These are phyloP conservation scores for Pythium graminicola DNA, from an alignment of 352 stramenopile genomes.

Conservation along the genomic window DNA sequence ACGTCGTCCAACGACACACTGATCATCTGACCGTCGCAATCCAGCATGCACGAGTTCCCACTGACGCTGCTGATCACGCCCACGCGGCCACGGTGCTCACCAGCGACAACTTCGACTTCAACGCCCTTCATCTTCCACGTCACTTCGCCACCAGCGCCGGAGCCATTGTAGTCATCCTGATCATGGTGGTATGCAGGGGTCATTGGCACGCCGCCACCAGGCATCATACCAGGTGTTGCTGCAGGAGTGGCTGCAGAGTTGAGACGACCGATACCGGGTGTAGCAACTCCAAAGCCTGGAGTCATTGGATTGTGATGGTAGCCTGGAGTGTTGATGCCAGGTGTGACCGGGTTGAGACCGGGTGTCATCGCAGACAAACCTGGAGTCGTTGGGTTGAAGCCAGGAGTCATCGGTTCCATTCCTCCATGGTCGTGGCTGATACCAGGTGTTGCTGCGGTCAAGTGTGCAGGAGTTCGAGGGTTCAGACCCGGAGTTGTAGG, in stretches of 20 bases:
- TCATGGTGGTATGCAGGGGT: conserved; percentile 66
- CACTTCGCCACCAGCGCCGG: conserved; percentile 46
- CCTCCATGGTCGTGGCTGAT: conserved; percentile 57
- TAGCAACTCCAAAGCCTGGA: conserved; percentile 70
- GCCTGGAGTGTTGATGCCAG: conserved; percentile 72
- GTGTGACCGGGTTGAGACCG: conserved; percentile 74
- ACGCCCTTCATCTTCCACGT: conserved; percentile 88
- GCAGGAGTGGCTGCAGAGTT: conserved; percentile 56
- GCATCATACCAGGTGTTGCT: conserved; percentile 62
- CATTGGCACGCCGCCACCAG: conserved; percentile 57
- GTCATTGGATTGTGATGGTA: conserved; percentile 87
- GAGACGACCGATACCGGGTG: conserved; percentile 66
- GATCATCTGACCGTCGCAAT: conserved; percentile 70
- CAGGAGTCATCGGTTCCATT: conserved; percentile 85
- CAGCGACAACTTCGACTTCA: conserved; percentile 67
- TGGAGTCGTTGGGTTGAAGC: conserved; percentile 81
- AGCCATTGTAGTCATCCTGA: conserved; percentile 33
- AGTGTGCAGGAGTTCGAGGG: conserved; percentile 58
- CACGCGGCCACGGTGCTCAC: conserved; percentile 59
- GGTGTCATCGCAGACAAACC: conserved; percentile 74
- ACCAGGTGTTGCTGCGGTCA: conserved; percentile 65
- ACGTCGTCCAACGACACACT: conserved; percentile 60
- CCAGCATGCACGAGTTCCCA: conserved; percentile 66
- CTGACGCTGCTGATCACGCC: conserved; percentile 72
- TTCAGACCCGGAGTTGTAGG: conserved; percentile 76